phyloP scores from a whole-genome alignment of 2,329 filamentous ascomycete genomes.

The Colletotrichum tabaci region DNA sequence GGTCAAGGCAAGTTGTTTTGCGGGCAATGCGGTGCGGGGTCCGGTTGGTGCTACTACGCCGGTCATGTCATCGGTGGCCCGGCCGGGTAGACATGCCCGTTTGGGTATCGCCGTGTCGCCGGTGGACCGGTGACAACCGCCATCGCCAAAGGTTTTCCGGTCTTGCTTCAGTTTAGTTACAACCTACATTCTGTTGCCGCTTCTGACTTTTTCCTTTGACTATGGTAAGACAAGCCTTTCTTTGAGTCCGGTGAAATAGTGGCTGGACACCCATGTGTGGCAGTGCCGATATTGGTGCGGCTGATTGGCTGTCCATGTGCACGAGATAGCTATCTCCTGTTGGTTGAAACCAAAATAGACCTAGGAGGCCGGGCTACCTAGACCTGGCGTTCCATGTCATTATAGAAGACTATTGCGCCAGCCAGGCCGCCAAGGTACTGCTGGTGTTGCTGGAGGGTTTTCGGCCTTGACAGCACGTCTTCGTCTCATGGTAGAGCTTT shows the following conservation, averaged over 20 bases:
- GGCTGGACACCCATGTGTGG: too few relatives aligned
- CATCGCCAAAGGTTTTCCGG: background rate
- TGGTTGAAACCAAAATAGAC: too few relatives aligned
- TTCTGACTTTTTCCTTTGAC: background rate
- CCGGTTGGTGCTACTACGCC: background rate
- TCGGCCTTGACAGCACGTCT: too few relatives aligned
- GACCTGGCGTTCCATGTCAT: too few relatives aligned
- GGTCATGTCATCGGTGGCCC: background rate
- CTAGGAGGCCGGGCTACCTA: too few relatives aligned
- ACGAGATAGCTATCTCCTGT: too few relatives aligned
- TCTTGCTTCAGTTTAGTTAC: background rate
- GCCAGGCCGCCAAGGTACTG: too few relatives aligned
- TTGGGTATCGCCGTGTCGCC: background rate
- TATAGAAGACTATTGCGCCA: too few relatives aligned
- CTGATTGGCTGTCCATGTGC: too few relatives aligned
- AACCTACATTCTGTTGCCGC: background rate
- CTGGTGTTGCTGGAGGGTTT: too few relatives aligned
- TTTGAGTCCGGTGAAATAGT: background rate
- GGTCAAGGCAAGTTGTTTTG: background rate
- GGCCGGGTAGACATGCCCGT: conserved; percentile 20
- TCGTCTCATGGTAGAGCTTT: too few relatives aligned
- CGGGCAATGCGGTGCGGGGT: conserved; percentile 11
- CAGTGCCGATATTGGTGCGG: too few relatives aligned
- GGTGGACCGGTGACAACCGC: background rate
- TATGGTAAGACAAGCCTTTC: background rate